Conservation (phyloP, 2,329 filamentous ascomycete species). For the Paecilomyces sp. region DNA sequence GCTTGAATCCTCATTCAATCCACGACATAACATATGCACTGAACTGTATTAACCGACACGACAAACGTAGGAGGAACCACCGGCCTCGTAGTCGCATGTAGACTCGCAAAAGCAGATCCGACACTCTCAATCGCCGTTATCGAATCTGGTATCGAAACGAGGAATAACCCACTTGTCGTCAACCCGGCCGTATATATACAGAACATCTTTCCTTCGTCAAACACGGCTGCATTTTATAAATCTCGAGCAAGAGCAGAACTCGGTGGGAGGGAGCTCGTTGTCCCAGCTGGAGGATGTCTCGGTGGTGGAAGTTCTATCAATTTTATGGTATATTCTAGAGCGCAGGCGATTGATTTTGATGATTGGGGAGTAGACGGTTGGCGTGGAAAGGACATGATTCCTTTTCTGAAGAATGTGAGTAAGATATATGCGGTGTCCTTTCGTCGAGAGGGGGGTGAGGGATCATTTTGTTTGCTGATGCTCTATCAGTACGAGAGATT, state of each 20-base stretch:
- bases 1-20: background rate
- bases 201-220: conserved; percentile 43
- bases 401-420: conserved; percentile 44
- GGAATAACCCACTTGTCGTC: conserved; percentile 43
- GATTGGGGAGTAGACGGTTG: conserved; percentile 49
- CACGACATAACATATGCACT: background rate
- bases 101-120: conserved; percentile 46
- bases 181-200: conserved; percentile 45
- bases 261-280: conserved; percentile 21
- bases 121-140: conserved; percentile 46
- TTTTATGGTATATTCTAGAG: conserved; percentile 46
- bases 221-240: conserved; percentile 48
- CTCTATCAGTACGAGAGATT: conserved; percentile 10
- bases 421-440: background rate
- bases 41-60: background rate
- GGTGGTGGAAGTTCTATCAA: conserved; percentile 59
- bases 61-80: conserved; percentile 36
- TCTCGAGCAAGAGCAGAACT: conserved; percentile 34
- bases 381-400: conserved; percentile 45
- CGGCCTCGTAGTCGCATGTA: conserved; percentile 43
- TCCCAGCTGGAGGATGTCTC: conserved; percentile 44
- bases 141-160: conserved; percentile 49
- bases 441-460: too few species aligned
- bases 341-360: conserved; percentile 32
- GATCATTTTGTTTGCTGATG: background rate